Percentiles rank a stretch among this genome's conserved stretches.
Conservation (phyloP, 129 eudicot genomes). For the Helianthus tuberosus region DNA sequence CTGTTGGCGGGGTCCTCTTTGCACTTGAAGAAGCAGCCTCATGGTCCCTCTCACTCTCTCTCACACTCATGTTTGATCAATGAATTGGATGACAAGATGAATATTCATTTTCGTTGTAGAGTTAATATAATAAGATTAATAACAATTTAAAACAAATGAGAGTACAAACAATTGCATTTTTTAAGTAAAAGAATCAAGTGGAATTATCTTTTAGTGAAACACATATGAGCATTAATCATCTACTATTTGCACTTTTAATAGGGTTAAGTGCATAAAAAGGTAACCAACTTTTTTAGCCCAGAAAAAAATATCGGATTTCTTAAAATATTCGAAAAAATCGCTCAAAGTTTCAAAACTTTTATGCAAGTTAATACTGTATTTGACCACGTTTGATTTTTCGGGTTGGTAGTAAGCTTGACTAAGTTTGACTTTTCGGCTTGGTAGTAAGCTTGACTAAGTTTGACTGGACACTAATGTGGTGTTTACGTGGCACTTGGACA, state of each 20-base stretch:
- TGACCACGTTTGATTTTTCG: not conserved
- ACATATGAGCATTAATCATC: not conserved
- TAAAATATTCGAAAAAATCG: not conserved
- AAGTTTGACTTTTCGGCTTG: not conserved
- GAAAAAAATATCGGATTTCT: not conserved
- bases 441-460: conserved; percentile 2
- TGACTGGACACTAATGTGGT: not conserved
- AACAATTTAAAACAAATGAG: no score
- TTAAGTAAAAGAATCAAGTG: no score
- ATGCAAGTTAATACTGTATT: not conserved
- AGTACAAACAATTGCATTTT: no score
- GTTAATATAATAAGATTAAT: no score
- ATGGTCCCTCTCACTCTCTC: conserved; percentile 58
- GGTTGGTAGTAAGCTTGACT: not conserved
- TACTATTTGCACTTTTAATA: not conserved
- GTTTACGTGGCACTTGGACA: not conserved
- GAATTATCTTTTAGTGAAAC: not conserved
- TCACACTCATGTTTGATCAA: not conserved
- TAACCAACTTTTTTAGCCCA: not conserved
- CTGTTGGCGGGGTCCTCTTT: conserved; percentile 99
- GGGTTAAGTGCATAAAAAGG: not conserved
- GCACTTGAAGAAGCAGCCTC: conserved; percentile 99
- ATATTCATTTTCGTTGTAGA: no score
- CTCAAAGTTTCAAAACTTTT: not conserved
- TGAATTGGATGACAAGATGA: not conserved